Conservation (phyloP, 2,329 filamentous ascomycete species). For the Nemania diffusa region DNA sequence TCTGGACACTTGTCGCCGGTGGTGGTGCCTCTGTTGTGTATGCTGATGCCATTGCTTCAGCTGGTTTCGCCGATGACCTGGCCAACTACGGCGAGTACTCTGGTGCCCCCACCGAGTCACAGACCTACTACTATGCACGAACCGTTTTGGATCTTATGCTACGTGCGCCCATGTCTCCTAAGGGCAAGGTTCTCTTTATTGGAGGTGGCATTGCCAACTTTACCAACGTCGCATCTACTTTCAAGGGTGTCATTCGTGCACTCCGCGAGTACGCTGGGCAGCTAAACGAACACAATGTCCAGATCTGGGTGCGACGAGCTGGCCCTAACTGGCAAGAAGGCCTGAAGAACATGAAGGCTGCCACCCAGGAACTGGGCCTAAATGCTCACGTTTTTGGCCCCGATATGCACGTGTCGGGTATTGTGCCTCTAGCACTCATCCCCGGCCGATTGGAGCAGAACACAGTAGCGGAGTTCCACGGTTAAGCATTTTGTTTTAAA, state of each 20-base stretch:
- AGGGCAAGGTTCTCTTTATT: constrained; percentile 99
- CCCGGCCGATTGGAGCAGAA: constrained; percentile 72
- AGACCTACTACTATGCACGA: constrained; percentile 98
- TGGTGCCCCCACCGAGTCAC: constrained; percentile 96
- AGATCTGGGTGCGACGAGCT: constrained; percentile 92
- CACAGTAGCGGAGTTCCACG: constrained; percentile 70
- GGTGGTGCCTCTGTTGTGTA: constrained; percentile 99
- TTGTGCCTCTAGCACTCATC: constrained; percentile 88
- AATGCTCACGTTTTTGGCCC: constrained; percentile 71
- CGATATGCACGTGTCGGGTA: constrained; percentile 97
- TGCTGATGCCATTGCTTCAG: constrained; percentile 96
- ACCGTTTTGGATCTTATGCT: constrained; percentile 98
- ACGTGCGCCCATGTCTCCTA: constrained; percentile 81
- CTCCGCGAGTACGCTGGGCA: constrained; percentile 87
- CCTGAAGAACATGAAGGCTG: constrained; percentile 99
- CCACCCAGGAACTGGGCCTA: constrained; percentile 91
- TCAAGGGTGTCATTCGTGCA: constrained; percentile 99
- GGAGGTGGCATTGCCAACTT: constrained; percentile 99
- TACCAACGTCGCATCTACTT: constrained; percentile 98
- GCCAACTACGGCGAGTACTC: constrained; percentile 99
- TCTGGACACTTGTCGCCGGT: constrained; percentile 99
- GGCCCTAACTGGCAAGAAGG: constrained; percentile 99
- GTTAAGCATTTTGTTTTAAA: constrained; percentile 51
- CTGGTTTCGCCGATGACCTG: constrained; percentile 93
- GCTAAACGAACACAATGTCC: constrained; percentile 94